A percentile compares a stretch with the other conserved stretches of the same genome.
These are phyloP conservation scores for Ceratobasidium sp. DNA, from an alignment of 1,284 basidiomycete genomes.

Conservation along the genomic window DNA sequence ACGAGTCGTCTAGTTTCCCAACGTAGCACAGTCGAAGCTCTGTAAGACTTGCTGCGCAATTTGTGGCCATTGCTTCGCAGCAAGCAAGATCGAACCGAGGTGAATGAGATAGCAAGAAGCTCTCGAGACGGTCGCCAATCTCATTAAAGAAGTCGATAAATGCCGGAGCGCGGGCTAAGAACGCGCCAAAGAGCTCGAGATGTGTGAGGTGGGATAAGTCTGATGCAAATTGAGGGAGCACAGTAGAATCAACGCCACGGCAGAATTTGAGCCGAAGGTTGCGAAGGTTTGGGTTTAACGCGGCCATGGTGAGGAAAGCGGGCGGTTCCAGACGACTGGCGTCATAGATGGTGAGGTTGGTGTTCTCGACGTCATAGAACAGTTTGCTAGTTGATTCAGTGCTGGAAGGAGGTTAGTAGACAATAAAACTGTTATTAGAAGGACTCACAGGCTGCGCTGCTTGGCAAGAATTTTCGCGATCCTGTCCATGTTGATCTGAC, in stretches of 20 bases:
- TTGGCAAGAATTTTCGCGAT: conserved; percentile 88
- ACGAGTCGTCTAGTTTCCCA: conserved; percentile 74
- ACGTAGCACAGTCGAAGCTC: conserved; percentile 84
- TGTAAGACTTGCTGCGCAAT: conserved; percentile 68
- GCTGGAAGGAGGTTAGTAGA: not conserved
- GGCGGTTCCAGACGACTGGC: conserved; percentile 81
- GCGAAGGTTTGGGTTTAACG: conserved; percentile 83
- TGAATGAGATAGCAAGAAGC: conserved; percentile 85
- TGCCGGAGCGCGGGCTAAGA: conserved; percentile 78
- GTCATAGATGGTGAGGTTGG: conserved; percentile 83
- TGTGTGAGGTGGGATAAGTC: conserved; percentile 73
- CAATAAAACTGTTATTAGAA: not conserved
- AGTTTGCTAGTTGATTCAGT: conserved; percentile 58
- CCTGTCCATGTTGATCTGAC: conserved; percentile 79
- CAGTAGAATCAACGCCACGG: conserved; percentile 80
- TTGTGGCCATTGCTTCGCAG: conserved; percentile 68
- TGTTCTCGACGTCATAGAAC: conserved; percentile 82
- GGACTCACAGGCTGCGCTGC: conserved; percentile 81
- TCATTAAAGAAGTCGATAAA: conserved; percentile 83
- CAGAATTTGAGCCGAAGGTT: conserved; percentile 85
- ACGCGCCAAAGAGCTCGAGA: conserved; percentile 88
- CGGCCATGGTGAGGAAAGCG: conserved; percentile 73
- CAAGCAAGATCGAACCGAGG: conserved; percentile 87
- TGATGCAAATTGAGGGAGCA: conserved; percentile 71
- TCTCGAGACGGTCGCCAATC: conserved; percentile 68